Percentiles rank a stretch among this genome's conserved stretches.
Evolutionary conservation across 108 stramenopile species (phyloP).

Genomic region (Nannochloropsis granulata): DNA sequence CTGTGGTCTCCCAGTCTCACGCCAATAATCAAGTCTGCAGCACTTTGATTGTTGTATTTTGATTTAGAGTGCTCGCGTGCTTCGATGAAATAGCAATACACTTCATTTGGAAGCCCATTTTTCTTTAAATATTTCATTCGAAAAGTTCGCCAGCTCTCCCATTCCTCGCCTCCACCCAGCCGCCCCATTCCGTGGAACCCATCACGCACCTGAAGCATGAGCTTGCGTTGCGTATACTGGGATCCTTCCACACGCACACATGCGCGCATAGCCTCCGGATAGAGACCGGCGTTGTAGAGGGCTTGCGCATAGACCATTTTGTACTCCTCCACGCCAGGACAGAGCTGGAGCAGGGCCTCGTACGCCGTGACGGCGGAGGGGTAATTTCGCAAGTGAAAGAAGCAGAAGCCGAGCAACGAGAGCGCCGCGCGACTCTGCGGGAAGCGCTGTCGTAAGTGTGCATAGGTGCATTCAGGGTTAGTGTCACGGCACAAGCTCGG

Average conservation of each 20-base stretch:
- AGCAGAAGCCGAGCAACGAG: slow-evolving; percentile 65
- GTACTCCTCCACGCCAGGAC: slow-evolving; percentile 60
- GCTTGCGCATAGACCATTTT: slow-evolving; percentile 60
- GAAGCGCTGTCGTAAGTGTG: slow-evolving; percentile 38
- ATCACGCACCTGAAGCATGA: slow-evolving; percentile 44
- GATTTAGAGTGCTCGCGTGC: no score
- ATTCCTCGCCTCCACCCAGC: no score
- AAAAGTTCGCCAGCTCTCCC: no score
- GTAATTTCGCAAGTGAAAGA: slow-evolving; percentile 47
- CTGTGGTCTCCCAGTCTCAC: no score
- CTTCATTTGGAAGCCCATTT: no score
- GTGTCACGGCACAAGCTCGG: slow-evolving; percentile 22
- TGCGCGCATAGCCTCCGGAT: slow-evolving; percentile 30
- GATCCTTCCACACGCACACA: slow-evolving; percentile 32
- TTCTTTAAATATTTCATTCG: no score
- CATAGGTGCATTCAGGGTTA: slow-evolving; percentile 10
- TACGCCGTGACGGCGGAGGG: slow-evolving; percentile 40
- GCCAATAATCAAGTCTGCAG: no score
- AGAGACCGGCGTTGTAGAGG: slow-evolving; percentile 49
- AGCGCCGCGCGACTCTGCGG: slow-evolving; percentile 53
- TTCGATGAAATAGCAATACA: no score
- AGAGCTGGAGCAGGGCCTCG: slow-evolving; percentile 52
- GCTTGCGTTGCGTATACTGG: slow-evolving; percentile 47
- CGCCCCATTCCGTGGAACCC: no score
- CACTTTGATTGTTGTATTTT: no score